phyloP scores from a whole-genome alignment of 495 filamentous ascomycete species.

The Podospora australis region DNA sequence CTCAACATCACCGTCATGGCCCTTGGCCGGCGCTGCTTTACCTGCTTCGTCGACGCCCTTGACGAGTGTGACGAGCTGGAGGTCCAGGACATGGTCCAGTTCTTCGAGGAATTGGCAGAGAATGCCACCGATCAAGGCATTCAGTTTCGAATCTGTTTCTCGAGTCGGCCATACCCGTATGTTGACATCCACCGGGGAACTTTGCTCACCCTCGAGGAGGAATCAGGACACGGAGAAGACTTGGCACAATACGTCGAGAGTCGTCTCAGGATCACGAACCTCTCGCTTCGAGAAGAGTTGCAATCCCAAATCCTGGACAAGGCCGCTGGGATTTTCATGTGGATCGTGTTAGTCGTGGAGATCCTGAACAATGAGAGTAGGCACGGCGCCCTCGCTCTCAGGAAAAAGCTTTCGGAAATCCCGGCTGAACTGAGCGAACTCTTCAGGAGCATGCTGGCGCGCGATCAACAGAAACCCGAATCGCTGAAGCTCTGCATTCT shows the following conservation, averaged over 20 bases:
- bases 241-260: constrained; percentile 15
- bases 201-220: constrained; percentile 16
- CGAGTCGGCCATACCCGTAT: constrained; percentile 47
- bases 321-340: constrained; percentile 43
- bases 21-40: constrained; percentile 16
- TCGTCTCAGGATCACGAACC: constrained; percentile 12
- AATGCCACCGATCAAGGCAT: constrained; percentile 1
- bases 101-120: constrained; percentile 27
- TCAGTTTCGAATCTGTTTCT: constrained; percentile 35
- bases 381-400: constrained; percentile 22
- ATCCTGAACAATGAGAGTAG: constrained; percentile 40
- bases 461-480: constrained; percentile 24
- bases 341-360: constrained; percentile 40
- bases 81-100: constrained; percentile 29
- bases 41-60: constrained; percentile 39
- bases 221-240: constrained; percentile 14
- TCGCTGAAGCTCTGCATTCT: constrained; percentile 33
- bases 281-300: constrained; percentile 22
- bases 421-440: constrained; percentile 28
- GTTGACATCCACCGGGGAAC: constrained; percentile 30
- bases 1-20: constrained; percentile 23
- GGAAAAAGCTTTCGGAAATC: constrained; percentile 24
- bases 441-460: constrained; percentile 31
- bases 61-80: constrained; percentile 36
- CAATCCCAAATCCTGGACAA: constrained; percentile 27